Percentiles rank a stretch among this genome's conserved stretches.
phyloP scores from a whole-genome alignment of 805 yeast genomes.

The Ogataea pignaliae region DNA sequence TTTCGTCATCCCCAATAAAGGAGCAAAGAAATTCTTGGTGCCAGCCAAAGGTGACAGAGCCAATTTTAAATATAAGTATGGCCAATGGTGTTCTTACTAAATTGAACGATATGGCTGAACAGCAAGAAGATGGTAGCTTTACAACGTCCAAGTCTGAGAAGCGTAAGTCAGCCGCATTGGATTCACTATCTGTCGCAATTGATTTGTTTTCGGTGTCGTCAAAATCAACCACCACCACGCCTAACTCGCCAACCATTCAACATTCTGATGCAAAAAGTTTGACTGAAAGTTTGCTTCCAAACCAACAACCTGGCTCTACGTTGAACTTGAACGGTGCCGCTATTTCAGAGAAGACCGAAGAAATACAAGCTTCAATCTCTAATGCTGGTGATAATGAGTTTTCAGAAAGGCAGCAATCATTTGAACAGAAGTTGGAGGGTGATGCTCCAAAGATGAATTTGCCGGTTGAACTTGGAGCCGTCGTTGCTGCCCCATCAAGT shows the following conservation, averaged over 20 bases:
- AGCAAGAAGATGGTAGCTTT: slow-evolving; percentile 3
- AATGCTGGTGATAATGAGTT: too few relatives aligned
- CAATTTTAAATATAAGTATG: slow-evolving; percentile 27
- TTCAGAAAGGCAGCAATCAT: too few relatives aligned
- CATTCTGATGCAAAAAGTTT: slow-evolving; percentile 1
- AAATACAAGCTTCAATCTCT: not conserved
- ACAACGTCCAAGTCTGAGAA: slow-evolving; percentile 20
- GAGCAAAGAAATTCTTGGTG: slow-evolving; percentile 28
- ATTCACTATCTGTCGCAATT: slow-evolving; percentile 30
- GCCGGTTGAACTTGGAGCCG: slow-evolving; percentile 2
- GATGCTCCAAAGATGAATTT: not conserved
- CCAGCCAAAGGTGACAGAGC: slow-evolving; percentile 28
- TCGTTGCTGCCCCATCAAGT: not conserved
- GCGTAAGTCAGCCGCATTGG: slow-evolving; percentile 30
- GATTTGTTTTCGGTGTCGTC: slow-evolving; percentile 25
- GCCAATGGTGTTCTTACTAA: slow-evolving; percentile 29
- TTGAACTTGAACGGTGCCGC: not conserved
- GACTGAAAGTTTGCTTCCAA: not conserved
- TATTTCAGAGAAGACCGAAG: not conserved
- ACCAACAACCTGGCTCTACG: not conserved
- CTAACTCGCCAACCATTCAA: slow-evolving; percentile 13
- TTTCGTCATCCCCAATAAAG: slow-evolving; percentile 26
- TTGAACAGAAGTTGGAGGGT: too few relatives aligned
- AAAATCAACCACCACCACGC: slow-evolving; percentile 13
- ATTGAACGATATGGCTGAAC: slow-evolving; percentile 7